Evolutionary conservation across 805 yeast species (phyloP), one percentile per base, ranked within the genome.

Genomic region (Zygosaccharomyces gambellarensis): DNA sequence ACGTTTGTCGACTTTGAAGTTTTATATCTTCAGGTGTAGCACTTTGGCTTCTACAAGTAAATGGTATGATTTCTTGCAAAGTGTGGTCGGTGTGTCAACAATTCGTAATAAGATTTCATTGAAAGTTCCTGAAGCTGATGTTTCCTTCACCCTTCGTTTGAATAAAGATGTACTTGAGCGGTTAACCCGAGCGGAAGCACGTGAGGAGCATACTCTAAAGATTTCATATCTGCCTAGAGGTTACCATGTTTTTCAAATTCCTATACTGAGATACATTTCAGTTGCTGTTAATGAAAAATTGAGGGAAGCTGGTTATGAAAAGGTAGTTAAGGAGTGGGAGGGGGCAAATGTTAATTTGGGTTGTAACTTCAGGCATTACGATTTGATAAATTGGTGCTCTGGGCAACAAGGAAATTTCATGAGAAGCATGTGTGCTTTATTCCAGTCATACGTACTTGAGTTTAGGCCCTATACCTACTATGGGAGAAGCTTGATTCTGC

Each of bases 361-460:
- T 49, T 74, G 76, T 61, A 83, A 77, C 56, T 82, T 83, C 74
- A 80, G 81, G 51, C 71, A 78, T 47, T 87, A 83, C 62, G 96
- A 90, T 64, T 70, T 90, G 39, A 61, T 90, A 6, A 94, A 88
- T 56, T 84, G 89, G 88, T 59, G 79, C 8, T 67, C 75, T 47
- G 81, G 78, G 14, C 71, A 73, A 21, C 68, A 67, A 32, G 72
- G 74, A 39, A 61, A 70, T 19, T 60, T 76, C 5, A 49, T 81
- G 14, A 71, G 71, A 27, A 72, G 76, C 8, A 66, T 71, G 3
- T 72, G 77, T 71, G 72, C 71, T 5, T 71, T 74, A 62, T 63
- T 59, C 52, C 65, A 62, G 49, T 72, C 78, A 8, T 80, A 79
- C 59, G 73, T 71, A 36, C 61, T 90, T n/a, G 92, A 90, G 60